Evolutionary conservation across 176 grass and related monocot species (phyloP), one percentile per base, ranked within the genome.

Genomic region (Bromus sterilis): DNA sequence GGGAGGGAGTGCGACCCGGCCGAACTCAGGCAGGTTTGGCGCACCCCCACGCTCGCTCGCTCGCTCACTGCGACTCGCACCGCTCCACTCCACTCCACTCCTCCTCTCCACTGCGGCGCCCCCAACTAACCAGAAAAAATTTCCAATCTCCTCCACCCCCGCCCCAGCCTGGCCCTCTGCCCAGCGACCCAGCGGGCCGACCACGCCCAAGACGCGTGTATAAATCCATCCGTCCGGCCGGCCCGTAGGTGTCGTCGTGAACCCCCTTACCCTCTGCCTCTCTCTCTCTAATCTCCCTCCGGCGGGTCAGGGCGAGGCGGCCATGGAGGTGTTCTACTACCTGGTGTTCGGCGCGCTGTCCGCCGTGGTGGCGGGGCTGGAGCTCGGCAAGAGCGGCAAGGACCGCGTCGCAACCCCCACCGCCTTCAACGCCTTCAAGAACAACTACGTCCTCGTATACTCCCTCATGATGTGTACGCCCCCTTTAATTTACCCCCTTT

Each of bases 401-500:
- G 93, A 99, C 83, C 87, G 91, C 53, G 77, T 87, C 76, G 41
- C 90, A 28, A 95, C 91, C 34, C 77, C 96, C 32, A 82, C 89
- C 48, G 93, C 93, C 36, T 99, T 99, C 93, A 91, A 83, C 82
- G 74, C 96, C 39, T 99, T 99, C 80, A 99, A 91, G 93, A 99
- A 95, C 93, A 99, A 95, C 87, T 99, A 95, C 86, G 88, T 99
- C 85, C 42, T 99, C 77, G 96, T 99, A 24, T 99, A 99, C 89
- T 95, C 93, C 78, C 96, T 99, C 84, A 95, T 95, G 89, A 99
- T 99, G 96, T 90, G 96, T 99, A 69, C 25, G 86, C 57, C 12
- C 24, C 0, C 4, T 28, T 18, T 14, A 14, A 62, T 40, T 3
- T 1, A 12, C 11, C 59, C 42, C 0, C 16, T 32, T 14, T 21